Evolutionary conservation across 768 basidiomycete species (phyloP).

Genomic region (Lactifluus rugatus): DNA sequence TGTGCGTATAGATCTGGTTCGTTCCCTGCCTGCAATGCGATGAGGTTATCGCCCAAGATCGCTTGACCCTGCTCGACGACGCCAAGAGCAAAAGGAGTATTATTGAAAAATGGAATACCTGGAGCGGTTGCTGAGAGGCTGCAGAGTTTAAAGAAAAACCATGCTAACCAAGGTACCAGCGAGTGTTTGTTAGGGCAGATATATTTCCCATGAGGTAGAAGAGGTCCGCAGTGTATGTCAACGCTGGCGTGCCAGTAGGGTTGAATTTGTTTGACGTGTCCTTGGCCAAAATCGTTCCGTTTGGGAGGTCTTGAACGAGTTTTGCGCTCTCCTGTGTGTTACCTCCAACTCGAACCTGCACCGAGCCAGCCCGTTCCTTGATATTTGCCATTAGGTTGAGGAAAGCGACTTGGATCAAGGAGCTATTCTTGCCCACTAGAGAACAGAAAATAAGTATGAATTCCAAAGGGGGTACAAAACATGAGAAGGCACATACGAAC

Average conservation of each 20-base stretch:
- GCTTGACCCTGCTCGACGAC: constrained; percentile 50
- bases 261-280: constrained; percentile 28
- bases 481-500: constrained; percentile 39
- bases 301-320: constrained; percentile 39
- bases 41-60: constrained; percentile 53
- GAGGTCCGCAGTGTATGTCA: constrained; percentile 54
- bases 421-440: constrained; percentile 47
- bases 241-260: constrained; percentile 59
- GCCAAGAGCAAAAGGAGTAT: constrained; percentile 38
- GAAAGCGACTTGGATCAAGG: constrained; percentile 50
- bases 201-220: constrained; percentile 57
- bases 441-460: constrained; percentile 5
- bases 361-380: constrained; percentile 49
- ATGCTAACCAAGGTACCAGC: constrained; percentile 50
- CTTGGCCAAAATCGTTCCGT: constrained; percentile 44
- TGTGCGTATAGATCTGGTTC: constrained; percentile 66
- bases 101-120: constrained; percentile 61
- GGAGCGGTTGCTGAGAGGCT: neutral
- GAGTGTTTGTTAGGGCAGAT: constrained; percentile 45
- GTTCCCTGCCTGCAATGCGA: constrained; percentile 67
- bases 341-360: constrained; percentile 65
- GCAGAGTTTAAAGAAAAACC: neutral
- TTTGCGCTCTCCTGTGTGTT: constrained; percentile 66
- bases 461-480: neutral
- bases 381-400: constrained; percentile 74